Conservation (phyloP, 108 stramenopile species). For the Fragilaria radians region DNA sequence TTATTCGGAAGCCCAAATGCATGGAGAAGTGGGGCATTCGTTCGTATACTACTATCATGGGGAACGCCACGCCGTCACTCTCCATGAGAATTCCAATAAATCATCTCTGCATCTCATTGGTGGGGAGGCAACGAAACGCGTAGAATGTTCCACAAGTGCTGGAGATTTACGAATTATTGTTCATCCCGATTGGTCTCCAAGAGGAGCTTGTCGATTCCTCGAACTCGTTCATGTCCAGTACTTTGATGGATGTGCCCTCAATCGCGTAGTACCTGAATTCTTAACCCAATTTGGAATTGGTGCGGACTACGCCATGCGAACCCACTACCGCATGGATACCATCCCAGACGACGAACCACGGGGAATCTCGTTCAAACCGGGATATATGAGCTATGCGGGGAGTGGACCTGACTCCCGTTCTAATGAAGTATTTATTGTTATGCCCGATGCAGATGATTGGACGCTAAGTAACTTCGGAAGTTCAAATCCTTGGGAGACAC, state of each 20-base stretch:
- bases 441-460: slow-evolving; percentile 36
- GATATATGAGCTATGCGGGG: slow-evolving; percentile 43
- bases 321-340: slow-evolving; percentile 2
- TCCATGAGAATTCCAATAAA: neutral
- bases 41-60: neutral
- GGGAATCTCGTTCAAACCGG: slow-evolving; percentile 34
- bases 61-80: neutral
- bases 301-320: slow-evolving; percentile 15
- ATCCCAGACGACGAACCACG: slow-evolving; percentile 39
- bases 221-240: slow-evolving; percentile 15
- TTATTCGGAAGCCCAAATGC: neutral
- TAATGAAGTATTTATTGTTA: slow-evolving; percentile 53
- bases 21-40: neutral
- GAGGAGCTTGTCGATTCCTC: slow-evolving; percentile 34
- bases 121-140: neutral
- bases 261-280: slow-evolving; percentile 50
- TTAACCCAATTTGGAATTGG: slow-evolving; percentile 63
- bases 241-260: slow-evolving; percentile 16
- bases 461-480: slow-evolving; percentile 45
- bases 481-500: slow-evolving; percentile 59
- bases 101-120: neutral
- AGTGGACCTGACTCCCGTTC: slow-evolving; percentile 39
- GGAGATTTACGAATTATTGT: slow-evolving; percentile 20
- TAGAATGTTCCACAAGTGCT: neutral
- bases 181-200: slow-evolving; percentile 38